A percentile compares a stretch with the other conserved stretches of the same genome.
Conservation (phyloP, 176 grass and related monocot genomes). For the Microstegium vimineum region DNA sequence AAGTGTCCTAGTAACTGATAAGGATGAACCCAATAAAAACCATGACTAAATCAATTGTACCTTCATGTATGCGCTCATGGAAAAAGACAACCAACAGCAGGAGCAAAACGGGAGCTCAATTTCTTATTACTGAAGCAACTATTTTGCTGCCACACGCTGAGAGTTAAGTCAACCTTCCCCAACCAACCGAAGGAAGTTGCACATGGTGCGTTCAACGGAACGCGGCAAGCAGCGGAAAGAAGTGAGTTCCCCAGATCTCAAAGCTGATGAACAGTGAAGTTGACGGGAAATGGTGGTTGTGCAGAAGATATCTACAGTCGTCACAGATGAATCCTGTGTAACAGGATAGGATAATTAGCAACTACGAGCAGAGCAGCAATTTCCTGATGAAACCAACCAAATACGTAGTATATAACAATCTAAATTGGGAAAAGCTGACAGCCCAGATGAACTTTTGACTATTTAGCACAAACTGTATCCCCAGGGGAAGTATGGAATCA, state of each 20-base stretch:
- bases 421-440: not conserved
- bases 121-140: slow-evolving; percentile 7
- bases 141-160: not conserved
- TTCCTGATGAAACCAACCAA: not conserved
- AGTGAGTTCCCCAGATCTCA: slow-evolving; percentile 5
- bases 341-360: not conserved
- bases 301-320: not conserved
- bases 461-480: not conserved
- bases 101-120: not conserved
- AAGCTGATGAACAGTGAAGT: not conserved
- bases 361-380: not conserved
- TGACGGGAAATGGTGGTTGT: not conserved
- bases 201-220: not conserved
- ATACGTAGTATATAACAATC: not conserved
- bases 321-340: not conserved
- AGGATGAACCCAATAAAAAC: not conserved
- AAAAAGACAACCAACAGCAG: not conserved
- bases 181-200: slow-evolving; percentile 1
- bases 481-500: not conserved
- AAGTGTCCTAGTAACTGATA: not conserved
- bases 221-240: not conserved
- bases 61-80: not conserved
- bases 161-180: slow-evolving; percentile 22
- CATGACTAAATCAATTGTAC: not conserved
- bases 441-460: not conserved